Percentiles rank a stretch among this genome's conserved stretches.
These are phyloP conservation scores for Debaryomyces nepalensis DNA, from an alignment of 1,139 yeast genomes.

Conservation along the genomic window DNA sequence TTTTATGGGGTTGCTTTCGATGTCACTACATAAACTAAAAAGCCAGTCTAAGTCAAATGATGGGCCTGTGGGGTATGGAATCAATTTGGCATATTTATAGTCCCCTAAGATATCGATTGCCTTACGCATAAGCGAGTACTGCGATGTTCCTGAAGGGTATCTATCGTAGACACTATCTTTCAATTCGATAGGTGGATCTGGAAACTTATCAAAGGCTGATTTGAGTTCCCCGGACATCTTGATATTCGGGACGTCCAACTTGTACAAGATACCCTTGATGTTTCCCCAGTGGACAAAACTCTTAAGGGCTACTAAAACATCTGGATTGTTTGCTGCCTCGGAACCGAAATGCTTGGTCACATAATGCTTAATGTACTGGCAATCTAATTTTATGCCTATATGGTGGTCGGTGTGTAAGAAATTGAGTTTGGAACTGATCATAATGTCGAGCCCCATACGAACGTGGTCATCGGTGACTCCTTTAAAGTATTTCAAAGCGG, in stretches of 20 bases:
- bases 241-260: slow-evolving; percentile 48
- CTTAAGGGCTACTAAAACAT: slow-evolving; percentile 53
- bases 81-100: slow-evolving; percentile 28
- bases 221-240: slow-evolving; percentile 34
- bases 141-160: slow-evolving; percentile 61
- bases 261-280: slow-evolving; percentile 51
- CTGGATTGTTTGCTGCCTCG: slow-evolving; percentile 44
- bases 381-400: slow-evolving; percentile 54
- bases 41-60: slow-evolving; percentile 40
- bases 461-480: slow-evolving; percentile 37
- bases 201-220: slow-evolving; percentile 42
- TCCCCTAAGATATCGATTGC: slow-evolving; percentile 39
- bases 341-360: slow-evolving; percentile 48
- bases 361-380: slow-evolving; percentile 45
- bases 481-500: slow-evolving; percentile 36
- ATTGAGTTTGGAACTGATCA: slow-evolving; percentile 54
- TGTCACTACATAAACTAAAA: slow-evolving; percentile 47
- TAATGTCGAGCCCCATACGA: slow-evolving; percentile 45
- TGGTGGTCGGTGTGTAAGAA: slow-evolving; percentile 64
- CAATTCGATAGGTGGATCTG: slow-evolving; percentile 48
- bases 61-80: slow-evolving; percentile 28
- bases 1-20: slow-evolving; percentile 51
- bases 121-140: slow-evolving; percentile 48
- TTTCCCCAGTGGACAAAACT: slow-evolving; percentile 64
- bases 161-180: slow-evolving; percentile 47